Evolutionary conservation across 2,329 filamentous ascomycete genomes (phyloP).

Genomic region (Aspergillus persii): DNA sequence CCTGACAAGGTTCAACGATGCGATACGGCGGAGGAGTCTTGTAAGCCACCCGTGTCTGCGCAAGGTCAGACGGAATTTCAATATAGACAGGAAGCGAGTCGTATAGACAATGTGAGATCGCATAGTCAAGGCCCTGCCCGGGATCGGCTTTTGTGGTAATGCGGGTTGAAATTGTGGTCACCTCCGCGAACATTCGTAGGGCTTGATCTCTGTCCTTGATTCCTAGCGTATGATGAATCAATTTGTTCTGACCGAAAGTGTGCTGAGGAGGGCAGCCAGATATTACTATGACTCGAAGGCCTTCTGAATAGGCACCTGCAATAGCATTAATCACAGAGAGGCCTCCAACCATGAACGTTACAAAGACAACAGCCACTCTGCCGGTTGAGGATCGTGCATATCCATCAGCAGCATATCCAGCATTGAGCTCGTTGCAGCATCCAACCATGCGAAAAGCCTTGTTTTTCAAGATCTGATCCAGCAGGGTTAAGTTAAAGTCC

Average conservation of each 20-base stretch:
- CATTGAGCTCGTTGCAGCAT: slow-evolving; percentile 13
- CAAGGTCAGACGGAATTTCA: slow-evolving; percentile 8
- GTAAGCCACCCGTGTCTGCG: neutral
- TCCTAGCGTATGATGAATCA: slow-evolving; percentile 9
- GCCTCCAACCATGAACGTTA: slow-evolving; percentile 12
- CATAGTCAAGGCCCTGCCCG: neutral
- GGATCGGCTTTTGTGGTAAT: neutral
- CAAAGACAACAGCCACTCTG: slow-evolving; percentile 8
- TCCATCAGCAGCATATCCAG: slow-evolving; percentile 13
- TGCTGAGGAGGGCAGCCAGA: neutral
- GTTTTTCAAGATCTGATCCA: slow-evolving; percentile 9
- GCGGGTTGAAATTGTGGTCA: slow-evolving; percentile 2
- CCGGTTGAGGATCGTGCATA: slow-evolving; percentile 8
- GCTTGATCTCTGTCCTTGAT: slow-evolving; percentile 1
- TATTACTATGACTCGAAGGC: slow-evolving; percentile 2
- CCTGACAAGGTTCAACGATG: neutral
- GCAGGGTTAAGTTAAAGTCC: slow-evolving; percentile 9
- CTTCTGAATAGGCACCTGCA: slow-evolving; percentile 9
- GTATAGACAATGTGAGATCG: neutral
- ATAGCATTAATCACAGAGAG: slow-evolving; percentile 13
- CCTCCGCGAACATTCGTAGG: slow-evolving; percentile 5
- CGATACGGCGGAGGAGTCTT: neutral
- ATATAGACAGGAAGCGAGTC: slow-evolving; percentile 10
- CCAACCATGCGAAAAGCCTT: slow-evolving; percentile 5
- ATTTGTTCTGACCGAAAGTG: neutral